Evolutionary conservation across 2,329 filamentous ascomycete genomes (phyloP), one percentile per base, ranked within the genome.

Genomic region (Botrytis paeoniae): DNA sequence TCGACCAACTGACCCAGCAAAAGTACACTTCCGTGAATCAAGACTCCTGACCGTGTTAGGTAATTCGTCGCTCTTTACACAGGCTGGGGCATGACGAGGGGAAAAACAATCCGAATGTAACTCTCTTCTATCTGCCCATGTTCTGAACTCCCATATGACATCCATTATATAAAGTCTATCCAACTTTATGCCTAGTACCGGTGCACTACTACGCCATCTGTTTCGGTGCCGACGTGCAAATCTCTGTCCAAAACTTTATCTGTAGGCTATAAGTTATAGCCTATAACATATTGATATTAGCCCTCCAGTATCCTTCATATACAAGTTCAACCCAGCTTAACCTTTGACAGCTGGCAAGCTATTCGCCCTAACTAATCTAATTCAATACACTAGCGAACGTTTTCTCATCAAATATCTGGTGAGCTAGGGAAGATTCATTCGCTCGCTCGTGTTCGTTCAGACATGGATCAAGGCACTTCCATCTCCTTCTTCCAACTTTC

Each of bases 321-420:
- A 57, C 51, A 57, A 57, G 20, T 32, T 32, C 62, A 35, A 51
- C 43, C 22, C 45, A 68, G 25, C 25, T 37, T 68, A 39, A 54
- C n/a, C 32, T 54, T 29, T 68, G 64, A 68, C 64, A 68, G 64
- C 64, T 68, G 45, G 45, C 35, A 51, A 54, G 45, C 64, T 68
- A 62, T 25, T 20, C 45, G 32, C 45, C 32, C 64, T 39, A 54
- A 29, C 16, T 37, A 45, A 35, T 29, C 45, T 54, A 54, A 39
- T 22, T 54, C 64, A 18, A 35, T 12, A 41, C 45, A 54, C 64
- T 68, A 68, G 45, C 22, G 45, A 39, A 68, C 64, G 64, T 68
- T 68, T 54, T 54, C 14, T 66, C 43, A 51, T 66, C 48, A 66
- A 51, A n/a, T 12, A 10, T 43, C 43, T 37, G 20, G 32, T 8